Percentiles rank a stretch among this genome's conserved stretches.
Evolutionary conservation across 1,139 yeast species (phyloP).

Genomic region (Pichia sp.): DNA sequence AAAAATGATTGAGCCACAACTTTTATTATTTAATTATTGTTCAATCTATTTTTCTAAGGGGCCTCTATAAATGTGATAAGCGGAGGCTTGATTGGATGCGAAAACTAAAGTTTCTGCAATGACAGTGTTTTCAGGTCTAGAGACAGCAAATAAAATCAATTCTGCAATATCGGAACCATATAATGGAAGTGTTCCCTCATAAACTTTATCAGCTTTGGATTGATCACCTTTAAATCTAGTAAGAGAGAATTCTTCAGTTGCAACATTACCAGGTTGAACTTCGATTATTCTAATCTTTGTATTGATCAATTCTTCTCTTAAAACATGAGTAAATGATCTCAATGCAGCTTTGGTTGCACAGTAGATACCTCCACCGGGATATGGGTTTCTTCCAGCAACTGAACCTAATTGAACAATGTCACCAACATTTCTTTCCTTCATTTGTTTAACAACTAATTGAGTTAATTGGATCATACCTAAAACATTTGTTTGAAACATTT

Average conservation of each 20-base stretch:
- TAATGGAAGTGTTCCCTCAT: constrained; percentile 42
- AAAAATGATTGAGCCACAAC: background rate
- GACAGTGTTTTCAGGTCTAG: constrained; percentile 45
- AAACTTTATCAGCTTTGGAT: constrained; percentile 38
- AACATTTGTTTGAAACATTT: constrained; percentile 45
- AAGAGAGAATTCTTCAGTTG: constrained; percentile 45
- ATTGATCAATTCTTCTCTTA: constrained; percentile 42
- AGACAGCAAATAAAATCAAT: constrained; percentile 41
- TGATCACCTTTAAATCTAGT: constrained; percentile 43
- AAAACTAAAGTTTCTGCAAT: constrained; percentile 46
- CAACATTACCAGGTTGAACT: constrained; percentile 48
- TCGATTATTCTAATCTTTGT: constrained; percentile 44
- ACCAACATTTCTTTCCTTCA: constrained; percentile 41
- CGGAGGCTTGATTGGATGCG: constrained; percentile 51
- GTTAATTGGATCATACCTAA: constrained; percentile 44
- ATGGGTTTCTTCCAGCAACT: constrained; percentile 46
- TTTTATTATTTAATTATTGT: too few relatives aligned
- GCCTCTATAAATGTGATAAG: constrained; percentile 48
- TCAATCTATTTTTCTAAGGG: constrained; percentile 10
- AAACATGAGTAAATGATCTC: constrained; percentile 39
- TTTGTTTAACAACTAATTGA: constrained; percentile 39
- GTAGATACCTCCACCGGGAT: constrained; percentile 47
- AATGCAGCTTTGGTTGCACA: constrained; percentile 48
- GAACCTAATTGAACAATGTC: constrained; percentile 46
- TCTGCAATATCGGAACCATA: constrained; percentile 46